Percentiles rank a stretch among this genome's conserved stretches.
These are phyloP conservation scores for Fusarium domesticum DNA, from an alignment of 2,329 filamentous ascomycete species.

Conservation along the genomic window DNA sequence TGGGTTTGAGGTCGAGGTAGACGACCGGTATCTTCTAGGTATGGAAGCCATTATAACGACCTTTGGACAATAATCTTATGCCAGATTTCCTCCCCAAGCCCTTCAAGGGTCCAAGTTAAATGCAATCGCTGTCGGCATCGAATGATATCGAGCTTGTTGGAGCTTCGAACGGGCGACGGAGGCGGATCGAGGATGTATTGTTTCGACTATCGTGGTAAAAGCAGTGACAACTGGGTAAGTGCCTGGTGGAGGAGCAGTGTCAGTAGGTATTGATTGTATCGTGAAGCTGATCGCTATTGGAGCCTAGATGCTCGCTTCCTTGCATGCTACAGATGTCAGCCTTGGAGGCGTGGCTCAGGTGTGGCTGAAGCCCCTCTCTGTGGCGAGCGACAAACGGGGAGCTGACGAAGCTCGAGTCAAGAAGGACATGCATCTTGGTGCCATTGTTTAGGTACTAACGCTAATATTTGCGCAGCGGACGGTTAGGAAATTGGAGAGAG, in stretches of 20 bases:
- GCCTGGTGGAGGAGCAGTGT: neutral
- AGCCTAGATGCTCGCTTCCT: conserved; percentile 29
- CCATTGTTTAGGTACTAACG: neutral
- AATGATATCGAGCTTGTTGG: conserved; percentile 28
- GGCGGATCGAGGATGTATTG: neutral
- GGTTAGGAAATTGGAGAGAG: neutral
- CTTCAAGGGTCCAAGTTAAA: conserved; percentile 38
- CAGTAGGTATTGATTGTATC: neutral
- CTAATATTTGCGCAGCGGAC: neutral
- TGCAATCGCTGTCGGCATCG: conserved; percentile 35
- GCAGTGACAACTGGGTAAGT: neutral
- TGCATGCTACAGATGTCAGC: conserved; percentile 30
- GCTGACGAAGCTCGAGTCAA: conserved; percentile 22
- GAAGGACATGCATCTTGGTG: conserved; percentile 9
- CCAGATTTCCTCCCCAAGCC: conserved; percentile 34
- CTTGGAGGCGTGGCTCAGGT: conserved; percentile 32
- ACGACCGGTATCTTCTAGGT: conserved; percentile 60
- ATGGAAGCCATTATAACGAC: conserved; percentile 47
- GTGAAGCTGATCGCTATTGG: conserved; percentile 13
- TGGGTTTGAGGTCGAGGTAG: conserved; percentile 58
- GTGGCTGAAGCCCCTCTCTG: conserved; percentile 23
- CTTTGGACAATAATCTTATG: conserved; percentile 23
- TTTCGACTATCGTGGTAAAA: neutral
- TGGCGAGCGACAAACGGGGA: conserved; percentile 6
- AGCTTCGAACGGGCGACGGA: conserved; percentile 30